A percentile compares a stretch with the other conserved stretches of the same genome.
Conservation (phyloP, 2,329 filamentous ascomycete species). For the Corynespora cassiicola region DNA sequence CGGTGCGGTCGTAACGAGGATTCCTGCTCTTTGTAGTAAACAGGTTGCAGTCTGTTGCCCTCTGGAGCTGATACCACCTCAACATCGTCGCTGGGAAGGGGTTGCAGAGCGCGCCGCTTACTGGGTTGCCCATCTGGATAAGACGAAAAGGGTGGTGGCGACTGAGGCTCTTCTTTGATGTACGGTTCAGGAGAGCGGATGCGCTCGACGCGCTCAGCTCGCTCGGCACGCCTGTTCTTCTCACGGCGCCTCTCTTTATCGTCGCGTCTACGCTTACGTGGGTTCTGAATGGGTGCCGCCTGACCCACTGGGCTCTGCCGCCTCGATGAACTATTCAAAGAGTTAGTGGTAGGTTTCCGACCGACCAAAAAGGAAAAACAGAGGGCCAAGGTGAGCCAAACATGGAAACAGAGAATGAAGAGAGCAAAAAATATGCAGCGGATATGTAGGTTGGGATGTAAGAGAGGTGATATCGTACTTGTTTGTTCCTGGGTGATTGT, state of each 20-base stretch:
- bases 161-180: conserved; percentile 69
- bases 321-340: conserved; percentile 30
- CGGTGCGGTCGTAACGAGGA: conserved; percentile 45
- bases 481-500: conserved; percentile 27
- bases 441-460: conserved; percentile 3
- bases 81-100: conserved; percentile 41
- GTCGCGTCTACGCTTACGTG: conserved; percentile 60
- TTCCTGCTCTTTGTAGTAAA: conserved; percentile 53
- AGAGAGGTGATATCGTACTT: conserved; percentile 35
- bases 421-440: conserved; percentile 29
- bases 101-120: conserved; percentile 48
- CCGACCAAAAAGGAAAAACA: conserved; percentile 2
- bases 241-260: conserved; percentile 44
- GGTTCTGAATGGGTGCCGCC: conserved; percentile 50
- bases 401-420: conserved; percentile 10
- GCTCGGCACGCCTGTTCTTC: conserved; percentile 43
- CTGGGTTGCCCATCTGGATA: conserved; percentile 46
- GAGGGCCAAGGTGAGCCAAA: conserved; percentile 42
- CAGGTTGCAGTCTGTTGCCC: conserved; percentile 48
- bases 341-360: conserved; percentile 1
- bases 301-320: conserved; percentile 54
- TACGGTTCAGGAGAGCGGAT: conserved; percentile 53
- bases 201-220: conserved; percentile 39
- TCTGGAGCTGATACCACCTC: conserved; percentile 48
- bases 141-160: conserved; percentile 62